Evolutionary conservation across 2,329 filamentous ascomycete species (phyloP), one percentile per base, ranked within the genome.

Genomic region (Berkeleyomyces rouxiae): DNA sequence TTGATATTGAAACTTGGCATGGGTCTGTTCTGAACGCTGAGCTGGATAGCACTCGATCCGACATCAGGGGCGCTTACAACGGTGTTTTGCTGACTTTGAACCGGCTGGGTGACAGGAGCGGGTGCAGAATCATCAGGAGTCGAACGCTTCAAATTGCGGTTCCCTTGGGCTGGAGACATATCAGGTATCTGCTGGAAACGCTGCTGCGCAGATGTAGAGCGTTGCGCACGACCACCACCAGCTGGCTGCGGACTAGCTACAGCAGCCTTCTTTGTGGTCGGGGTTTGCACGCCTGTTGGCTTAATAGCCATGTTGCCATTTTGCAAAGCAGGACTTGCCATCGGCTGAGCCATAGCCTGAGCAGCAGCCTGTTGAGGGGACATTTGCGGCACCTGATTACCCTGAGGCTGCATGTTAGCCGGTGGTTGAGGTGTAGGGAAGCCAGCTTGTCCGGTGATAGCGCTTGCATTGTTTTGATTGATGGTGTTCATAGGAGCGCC

Each of bases 131-230:
- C 79, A 33, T 81, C 79, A 3, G 73, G 70, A 60, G 72, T 78
- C 3, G 78, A 72, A 0, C 80, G 77, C 71, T 82, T 82, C 51
- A 80, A 72, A 58, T 72, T 77, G 69, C 78, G 81, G 36, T 71
- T 69, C 7, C 70, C 70, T 4, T 73, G 65, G 1, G 73, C 73
- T 7, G 75, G 71, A 3, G 76, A 74, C 13, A 53, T 73, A 10
- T 53, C 73, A 3, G 72, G 60, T 23, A 42, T 9, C 9, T 37
- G 43, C 23, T 42, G 13, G 10, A 49, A 53, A 7, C 53, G 53
- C 11, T 49, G 40, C 53, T 58, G 61, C 10, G 44, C 47, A 13
- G 61, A 59, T 36, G 44, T 42, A 46, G 53, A 70, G 40, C 70
- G 69, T 39, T 73, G 69, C 42, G 69, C 58, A 51, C 74, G 75